These are phyloP conservation scores for Omphalotus guepiniiformis DNA, from an alignment of 768 basidiomycete genomes.

Conservation along the genomic window DNA sequence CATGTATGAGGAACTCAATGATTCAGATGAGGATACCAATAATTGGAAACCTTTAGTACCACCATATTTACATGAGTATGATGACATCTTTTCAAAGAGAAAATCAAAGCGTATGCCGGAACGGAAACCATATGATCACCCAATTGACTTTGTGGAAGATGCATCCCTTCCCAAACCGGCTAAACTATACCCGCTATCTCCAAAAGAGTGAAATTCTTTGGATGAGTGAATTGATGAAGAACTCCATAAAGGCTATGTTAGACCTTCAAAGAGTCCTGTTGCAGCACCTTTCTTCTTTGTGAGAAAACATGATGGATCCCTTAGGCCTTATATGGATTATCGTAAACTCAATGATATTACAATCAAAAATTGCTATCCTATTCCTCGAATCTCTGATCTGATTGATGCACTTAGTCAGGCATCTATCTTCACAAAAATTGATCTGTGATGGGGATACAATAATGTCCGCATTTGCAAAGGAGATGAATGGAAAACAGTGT, in stretches of 20 bases:
- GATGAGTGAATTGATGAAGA: not conserved
- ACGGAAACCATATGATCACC: conserved; percentile 22
- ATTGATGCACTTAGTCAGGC: conserved; percentile 22
- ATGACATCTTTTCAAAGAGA: conserved; percentile 20
- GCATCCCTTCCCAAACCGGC: conserved; percentile 18
- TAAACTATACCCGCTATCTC: not conserved
- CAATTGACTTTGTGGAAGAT: conserved; percentile 26
- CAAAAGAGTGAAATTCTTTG: not conserved
- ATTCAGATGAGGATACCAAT: conserved; percentile 2
- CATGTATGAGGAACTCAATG: not conserved
- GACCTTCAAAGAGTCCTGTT: not conserved
- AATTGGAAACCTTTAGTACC: conserved; percentile 16
- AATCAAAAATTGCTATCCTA: conserved; percentile 27
- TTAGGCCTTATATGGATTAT: conserved; percentile 16
- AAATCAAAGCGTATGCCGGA: conserved; percentile 23
- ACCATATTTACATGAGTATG: conserved; percentile 15
- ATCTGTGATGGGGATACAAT: conserved; percentile 37
- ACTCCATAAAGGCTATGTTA: not conserved
- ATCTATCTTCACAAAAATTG: conserved; percentile 29
- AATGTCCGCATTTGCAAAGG: conserved; percentile 37
- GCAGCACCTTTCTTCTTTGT: conserved; percentile 18
- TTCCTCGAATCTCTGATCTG: conserved; percentile 30
- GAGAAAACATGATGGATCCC: conserved; percentile 21
- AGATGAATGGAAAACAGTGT: conserved; percentile 42
- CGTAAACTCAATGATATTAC: conserved; percentile 28